A percentile compares a stretch with the other conserved stretches of the same genome.
Evolutionary conservation across 2,329 filamentous ascomycete genomes (phyloP).

Genomic region (Aspergillus sp.): DNA sequence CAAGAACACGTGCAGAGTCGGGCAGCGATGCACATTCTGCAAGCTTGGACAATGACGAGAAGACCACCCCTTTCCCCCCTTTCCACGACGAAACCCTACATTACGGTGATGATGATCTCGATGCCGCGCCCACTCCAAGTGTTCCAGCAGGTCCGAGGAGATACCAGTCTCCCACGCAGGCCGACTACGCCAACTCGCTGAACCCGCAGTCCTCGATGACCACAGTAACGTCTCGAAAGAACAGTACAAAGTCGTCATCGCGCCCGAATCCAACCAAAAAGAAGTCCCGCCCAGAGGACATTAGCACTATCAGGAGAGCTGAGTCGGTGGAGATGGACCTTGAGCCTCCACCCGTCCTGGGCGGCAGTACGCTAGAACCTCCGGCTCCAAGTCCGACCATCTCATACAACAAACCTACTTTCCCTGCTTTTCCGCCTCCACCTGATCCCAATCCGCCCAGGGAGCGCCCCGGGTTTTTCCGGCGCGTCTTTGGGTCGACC

Average conservation of each 20-base stretch:
- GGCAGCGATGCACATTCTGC: conserved; percentile 32
- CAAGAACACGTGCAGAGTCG: conserved; percentile 23
- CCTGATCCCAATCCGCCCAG: conserved; percentile 45
- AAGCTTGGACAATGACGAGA: conserved; percentile 36
- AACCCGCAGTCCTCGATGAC: conserved; percentile 21
- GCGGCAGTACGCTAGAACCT: conserved; percentile 38
- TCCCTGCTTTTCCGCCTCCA: conserved; percentile 28
- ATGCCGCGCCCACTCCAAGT: conserved; percentile 78
- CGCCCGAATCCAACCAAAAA: conserved; percentile 30
- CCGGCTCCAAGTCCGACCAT: conserved; percentile 48
- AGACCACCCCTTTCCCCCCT: conserved; percentile 23
- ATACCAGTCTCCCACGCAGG: conserved; percentile 30
- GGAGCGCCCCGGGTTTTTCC: conserved; percentile 81
- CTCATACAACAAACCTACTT: conserved; percentile 41
- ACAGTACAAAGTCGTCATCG: conserved; percentile 37
- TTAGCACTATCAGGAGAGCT: conserved; percentile 29
- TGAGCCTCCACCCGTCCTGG: conserved; percentile 34
- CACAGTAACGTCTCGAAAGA: conserved; percentile 31
- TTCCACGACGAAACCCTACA: conserved; percentile 16
- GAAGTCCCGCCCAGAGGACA: conserved; percentile 32
- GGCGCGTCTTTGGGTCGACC: conserved; percentile 77
- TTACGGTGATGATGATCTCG: conserved; percentile 46
- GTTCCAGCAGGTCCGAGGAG: conserved; percentile 70
- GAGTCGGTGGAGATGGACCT: conserved; percentile 23
- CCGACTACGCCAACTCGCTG: conserved; percentile 18